phyloP scores from a whole-genome alignment of 345 rosid genomes.

The Dimocarpus longan region DNA sequence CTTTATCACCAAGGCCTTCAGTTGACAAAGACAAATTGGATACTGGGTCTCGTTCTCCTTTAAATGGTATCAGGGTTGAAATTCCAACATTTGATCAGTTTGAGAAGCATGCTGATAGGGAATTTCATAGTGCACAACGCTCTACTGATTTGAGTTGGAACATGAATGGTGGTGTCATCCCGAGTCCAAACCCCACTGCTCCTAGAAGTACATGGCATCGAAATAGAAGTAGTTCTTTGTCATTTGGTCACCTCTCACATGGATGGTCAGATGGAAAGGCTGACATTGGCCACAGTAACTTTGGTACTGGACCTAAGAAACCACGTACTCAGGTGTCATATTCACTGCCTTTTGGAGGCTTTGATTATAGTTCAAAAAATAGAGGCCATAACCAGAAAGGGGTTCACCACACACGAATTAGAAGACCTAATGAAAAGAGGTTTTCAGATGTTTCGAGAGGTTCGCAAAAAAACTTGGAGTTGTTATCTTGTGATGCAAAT shows the following conservation, averaged over 20 bases:
- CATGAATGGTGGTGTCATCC: conserved; percentile 55
- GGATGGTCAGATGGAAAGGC: conserved; percentile 77
- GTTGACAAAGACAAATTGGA: conserved; percentile 37
- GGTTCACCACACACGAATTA: conserved; percentile 69
- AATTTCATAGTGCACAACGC: conserved; percentile 36
- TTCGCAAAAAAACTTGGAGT: conserved; percentile 63
- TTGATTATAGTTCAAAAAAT: conserved; percentile 56
- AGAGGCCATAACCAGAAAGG: conserved; percentile 58
- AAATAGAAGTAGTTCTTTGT: conserved; percentile 56
- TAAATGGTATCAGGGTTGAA: conserved; percentile 54
- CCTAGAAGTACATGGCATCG: conserved; percentile 82
- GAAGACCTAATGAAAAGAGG: conserved; percentile 74
- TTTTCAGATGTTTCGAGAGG: conserved; percentile 52
- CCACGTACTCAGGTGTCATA: conserved; percentile 90
- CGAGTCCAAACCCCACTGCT: conserved; percentile 86
- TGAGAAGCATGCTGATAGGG: conserved; percentile 39
- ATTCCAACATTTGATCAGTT: conserved; percentile 51
- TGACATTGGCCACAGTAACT: conserved; percentile 54
- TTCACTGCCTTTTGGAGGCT: conserved; percentile 68
- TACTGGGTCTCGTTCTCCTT: conserved; percentile 32
- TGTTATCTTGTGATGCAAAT: conserved; percentile 74
- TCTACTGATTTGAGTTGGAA: conserved; percentile 57
- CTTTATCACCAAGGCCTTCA: conserved; percentile 23
- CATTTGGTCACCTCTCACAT: conserved; percentile 51
- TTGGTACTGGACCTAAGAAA: conserved; percentile 86